These are phyloP conservation scores for Chrysanthemum lavandulifolium DNA, from an alignment of 129 eudicot genomes.

Conservation along the genomic window DNA sequence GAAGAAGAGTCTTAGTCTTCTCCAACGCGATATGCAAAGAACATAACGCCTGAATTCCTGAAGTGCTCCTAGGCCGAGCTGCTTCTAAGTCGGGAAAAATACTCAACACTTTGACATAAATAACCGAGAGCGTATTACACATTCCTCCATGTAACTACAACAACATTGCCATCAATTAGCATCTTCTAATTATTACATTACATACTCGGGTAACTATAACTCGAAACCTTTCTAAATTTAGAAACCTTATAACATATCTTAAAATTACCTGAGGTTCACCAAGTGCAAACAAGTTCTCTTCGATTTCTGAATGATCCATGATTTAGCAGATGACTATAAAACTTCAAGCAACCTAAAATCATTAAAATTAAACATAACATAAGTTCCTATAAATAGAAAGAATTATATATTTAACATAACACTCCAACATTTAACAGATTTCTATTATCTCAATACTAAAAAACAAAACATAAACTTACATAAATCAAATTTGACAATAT, in stretches of 20 bases:
- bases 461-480: not conserved
- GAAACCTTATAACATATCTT: not conserved
- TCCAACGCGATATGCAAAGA: slow-evolving; percentile 89
- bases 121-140: slow-evolving; percentile 62
- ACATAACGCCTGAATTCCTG: slow-evolving; percentile 94
- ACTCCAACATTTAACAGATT: slow-evolving; percentile 11
- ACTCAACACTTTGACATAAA: slow-evolving; percentile 63
- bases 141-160: slow-evolving; percentile 90
- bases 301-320: slow-evolving; percentile 81
- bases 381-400: not conserved
- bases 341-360: slow-evolving; percentile 29
- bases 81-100: slow-evolving; percentile 89
- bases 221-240: slow-evolving; percentile 5
- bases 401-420: not conserved
- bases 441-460: not conserved
- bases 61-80: slow-evolving; percentile 89
- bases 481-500: no score
- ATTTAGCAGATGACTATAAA: slow-evolving; percentile 7
- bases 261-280: slow-evolving; percentile 86
- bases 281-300: slow-evolving; percentile 67
- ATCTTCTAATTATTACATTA: not conserved
- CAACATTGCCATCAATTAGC: slow-evolving; percentile 22
- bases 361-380: not conserved
- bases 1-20: slow-evolving; percentile 85
- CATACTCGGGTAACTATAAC: not conserved